Base-by-base conservation (phyloP, 805 yeast genomes). In the Ogataea methanolica region DNA sequence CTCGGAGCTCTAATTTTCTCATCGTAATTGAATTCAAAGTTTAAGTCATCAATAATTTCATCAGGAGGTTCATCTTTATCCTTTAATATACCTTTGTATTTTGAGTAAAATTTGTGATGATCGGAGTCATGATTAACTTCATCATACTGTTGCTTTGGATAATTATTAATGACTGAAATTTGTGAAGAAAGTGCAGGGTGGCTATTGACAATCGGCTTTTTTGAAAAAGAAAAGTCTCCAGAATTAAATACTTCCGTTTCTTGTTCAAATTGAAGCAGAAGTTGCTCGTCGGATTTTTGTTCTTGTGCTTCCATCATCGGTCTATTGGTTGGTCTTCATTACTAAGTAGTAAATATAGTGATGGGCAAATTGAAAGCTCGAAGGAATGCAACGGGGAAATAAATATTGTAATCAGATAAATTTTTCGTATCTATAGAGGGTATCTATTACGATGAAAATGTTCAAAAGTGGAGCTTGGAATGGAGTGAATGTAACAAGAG, bases 1-100 rank as follows among this genome's bases (percentile, higher is more conserved):
- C 80, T 59, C 11, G 82, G 82, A 34, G 80, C 80, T 48, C 82
- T 60, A 42, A 78, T 78, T 54, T 76, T 77, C 49, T 77, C 80
- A 53, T 77, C 78, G 52, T 76, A 77, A 57, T 77, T 71, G 49
- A 72, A 61, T 39, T 63, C 66, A 48, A 56, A 63, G 12, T 52
- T 50, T 40, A 61, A 55, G 46, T 62, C 60, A 42, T 60, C 56
- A 29, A 56, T 41, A n/a, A 52, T 47, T 15, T 59, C 60, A 21
- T 58, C 65, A 1, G 65, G 61, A 11, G 56, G 56, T 42, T 62
- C 62, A 33, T 62, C 66, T 45, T 63, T 61, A 51, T 60, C 59
- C 41, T 59, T 61, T 39, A 63, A 38, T 4, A 64, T 56, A 12
- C 69, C 69, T 39, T 55, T 60, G 46, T 63, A 65, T 35, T 60